Base-by-base conservation (phyloP, 192 early-diverging fungal genomes). In the Podila verticillata region DNA sequence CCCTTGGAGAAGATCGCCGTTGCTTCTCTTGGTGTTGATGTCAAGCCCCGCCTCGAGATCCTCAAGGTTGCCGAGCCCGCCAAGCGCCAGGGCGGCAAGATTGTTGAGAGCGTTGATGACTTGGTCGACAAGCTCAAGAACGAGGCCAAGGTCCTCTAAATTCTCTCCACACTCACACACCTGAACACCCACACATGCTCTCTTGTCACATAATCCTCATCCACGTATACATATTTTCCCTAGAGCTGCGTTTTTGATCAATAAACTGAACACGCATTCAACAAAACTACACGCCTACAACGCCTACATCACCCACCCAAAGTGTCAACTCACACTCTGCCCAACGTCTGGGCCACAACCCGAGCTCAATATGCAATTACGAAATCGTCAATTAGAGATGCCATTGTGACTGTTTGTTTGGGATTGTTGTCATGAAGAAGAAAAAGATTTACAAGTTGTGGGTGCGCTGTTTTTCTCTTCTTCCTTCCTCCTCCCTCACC, bases 91-190 rank as follows among this genome's bases (percentile, higher is more conserved):
- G 97, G 96, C 67, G 98, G 98, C 32, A 91, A 89, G 74, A 93
- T 94, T 73, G 96, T 99, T 17, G 95, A 87, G 73, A 90, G 85
- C 63, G 98, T 99, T 28, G 98, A 99, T 85, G 98, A 96, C 65
- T 89, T 96, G 65, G 77, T 96, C 63, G 89, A 91, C 75, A 96
- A 96, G 91, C 90, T 96, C 62, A 93, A 92, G 83, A 80, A 80
- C 65, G 77, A 80, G 77, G 77, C 77, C 77, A 80, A 80, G 77
- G 77, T 80, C 44, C 65, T 80, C 49, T 80, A 80, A 72, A 72
- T 54, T 7, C 20, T 24, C 49, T 51, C 24, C 51, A 6, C 19
- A 47, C 48, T 10, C 48, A 24, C 20, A 24, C 9, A 54, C 7
- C 51, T 24, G 0, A 22, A 24, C 24, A 24, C n/a, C 9, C 51